Evolutionary conservation across 176 grass and related monocot genomes (phyloP).

Genomic region (Oryza meridionalis): DNA sequence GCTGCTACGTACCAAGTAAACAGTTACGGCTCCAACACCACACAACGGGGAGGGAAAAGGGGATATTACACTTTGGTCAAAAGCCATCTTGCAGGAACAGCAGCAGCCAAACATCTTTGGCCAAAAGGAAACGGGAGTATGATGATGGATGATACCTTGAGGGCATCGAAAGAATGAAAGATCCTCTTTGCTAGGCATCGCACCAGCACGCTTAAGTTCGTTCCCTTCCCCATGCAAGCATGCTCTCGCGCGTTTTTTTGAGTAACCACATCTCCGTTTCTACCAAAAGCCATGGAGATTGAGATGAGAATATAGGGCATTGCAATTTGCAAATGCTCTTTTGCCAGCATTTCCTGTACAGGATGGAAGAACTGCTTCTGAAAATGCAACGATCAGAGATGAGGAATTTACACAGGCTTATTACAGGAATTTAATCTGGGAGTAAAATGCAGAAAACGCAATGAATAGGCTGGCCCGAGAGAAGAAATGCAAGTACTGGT

Average conservation of each 20-base stretch:
- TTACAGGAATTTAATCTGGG: background rate
- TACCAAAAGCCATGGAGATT: background rate
- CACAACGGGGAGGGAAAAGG: background rate
- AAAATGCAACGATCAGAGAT: background rate
- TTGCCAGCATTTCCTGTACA: background rate
- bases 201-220: background rate
- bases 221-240: background rate
- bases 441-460: background rate
- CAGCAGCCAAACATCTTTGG: constrained; percentile 43
- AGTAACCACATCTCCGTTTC: background rate
- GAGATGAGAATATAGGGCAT: background rate
- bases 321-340: background rate
- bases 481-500: background rate
- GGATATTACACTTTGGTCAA: constrained; percentile 47
- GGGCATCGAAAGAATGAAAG: constrained; percentile 41
- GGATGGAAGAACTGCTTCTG: background rate
- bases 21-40: background rate
- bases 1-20: background rate
- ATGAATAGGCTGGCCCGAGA: background rate
- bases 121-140: constrained; percentile 16
- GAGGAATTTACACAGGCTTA: background rate
- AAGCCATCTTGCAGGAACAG: constrained; percentile 19
- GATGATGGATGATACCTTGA: constrained; percentile 36
- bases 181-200: constrained; percentile 40
- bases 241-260: constrained; percentile 15